phyloP scores from a whole-genome alignment of 306 rosid genomes.

The Gleditsia sinensis region DNA sequence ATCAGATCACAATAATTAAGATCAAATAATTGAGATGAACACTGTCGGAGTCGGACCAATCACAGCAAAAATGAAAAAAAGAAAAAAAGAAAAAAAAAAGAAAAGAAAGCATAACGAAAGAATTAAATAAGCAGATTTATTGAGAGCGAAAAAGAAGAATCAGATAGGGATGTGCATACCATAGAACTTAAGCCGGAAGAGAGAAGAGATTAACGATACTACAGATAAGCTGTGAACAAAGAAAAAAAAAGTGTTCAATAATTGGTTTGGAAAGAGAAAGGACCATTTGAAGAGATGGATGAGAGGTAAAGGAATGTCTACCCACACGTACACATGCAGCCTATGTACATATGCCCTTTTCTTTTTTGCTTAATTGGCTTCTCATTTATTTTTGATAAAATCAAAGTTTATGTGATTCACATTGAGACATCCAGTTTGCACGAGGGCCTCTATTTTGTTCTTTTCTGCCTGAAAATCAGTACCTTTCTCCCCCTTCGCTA shows the following conservation, averaged over 20 bases:
- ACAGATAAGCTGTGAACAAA: not conserved
- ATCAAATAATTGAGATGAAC: conserved; percentile 50
- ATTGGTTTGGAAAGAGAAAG: conserved; percentile 41
- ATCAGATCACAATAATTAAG: conserved; percentile 45
- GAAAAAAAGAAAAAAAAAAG: not conserved
- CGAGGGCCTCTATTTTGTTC: conserved; percentile 95
- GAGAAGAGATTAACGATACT: conserved; percentile 24
- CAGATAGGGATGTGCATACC: conserved; percentile 34
- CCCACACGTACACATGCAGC: conserved; percentile 67
- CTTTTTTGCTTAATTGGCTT: conserved; percentile 30
- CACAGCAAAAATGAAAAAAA: conserved; percentile 8
- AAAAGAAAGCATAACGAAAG: too few relatives aligned
- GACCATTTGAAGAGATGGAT: conserved; percentile 32
- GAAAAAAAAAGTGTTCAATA: conserved; percentile 28
- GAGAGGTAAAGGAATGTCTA: conserved; percentile 51
- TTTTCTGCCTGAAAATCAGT: conserved; percentile 48
- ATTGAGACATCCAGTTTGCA: conserved; percentile 71
- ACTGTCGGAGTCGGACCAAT: conserved; percentile 54
- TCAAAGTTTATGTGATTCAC: conserved; percentile 56
- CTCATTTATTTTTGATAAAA: not conserved
- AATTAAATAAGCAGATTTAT: too few relatives aligned
- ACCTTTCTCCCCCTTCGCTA: conserved; percentile 25
- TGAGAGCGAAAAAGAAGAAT: conserved; percentile 28
- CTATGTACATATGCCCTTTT: too few relatives aligned
- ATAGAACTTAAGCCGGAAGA: conserved; percentile 23